Conservation (phyloP, 345 rosid genomes). For the Eutrema yunnanense region DNA sequence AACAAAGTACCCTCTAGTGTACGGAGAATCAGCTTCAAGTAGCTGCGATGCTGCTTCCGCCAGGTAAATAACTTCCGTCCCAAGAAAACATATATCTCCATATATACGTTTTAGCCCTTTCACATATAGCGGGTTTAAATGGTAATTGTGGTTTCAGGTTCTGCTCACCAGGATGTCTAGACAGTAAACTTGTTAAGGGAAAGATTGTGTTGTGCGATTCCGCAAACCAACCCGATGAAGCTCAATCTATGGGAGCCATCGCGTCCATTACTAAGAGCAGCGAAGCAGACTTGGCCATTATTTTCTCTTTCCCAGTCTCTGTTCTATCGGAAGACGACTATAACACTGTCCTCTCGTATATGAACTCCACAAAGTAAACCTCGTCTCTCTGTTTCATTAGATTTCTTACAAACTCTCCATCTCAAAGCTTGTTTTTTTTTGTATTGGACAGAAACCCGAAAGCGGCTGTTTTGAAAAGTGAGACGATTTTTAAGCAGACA, state of each 20-base stretch:
- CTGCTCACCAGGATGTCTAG: conserved; percentile 23
- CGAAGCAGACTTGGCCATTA: neutral
- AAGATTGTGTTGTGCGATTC: conserved; percentile 40
- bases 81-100: neutral
- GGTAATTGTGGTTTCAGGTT: conserved; percentile 14
- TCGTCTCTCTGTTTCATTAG: neutral
- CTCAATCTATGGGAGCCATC: conserved; percentile 31
- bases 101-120: neutral
- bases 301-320: conserved; percentile 28
- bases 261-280: neutral
- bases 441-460: conserved; percentile 12
- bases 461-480: conserved; percentile 31
- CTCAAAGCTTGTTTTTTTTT: neutral
- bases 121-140: neutral
- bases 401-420: neutral
- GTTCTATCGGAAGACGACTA: neutral
- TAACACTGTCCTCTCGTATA: conserved; percentile 21
- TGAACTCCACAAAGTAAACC: conserved; percentile 29
- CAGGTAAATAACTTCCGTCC: conserved; percentile 9
- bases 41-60: conserved; percentile 12
- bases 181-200: conserved; percentile 30
- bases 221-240: neutral
- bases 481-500: conserved; percentile 11
- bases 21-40: conserved; percentile 15
- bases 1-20: conserved; percentile 30